Evolutionary conservation across 257 asterid genomes (phyloP), one percentile per base, ranked within the genome.

Genomic region (Solanum rostratum): DNA sequence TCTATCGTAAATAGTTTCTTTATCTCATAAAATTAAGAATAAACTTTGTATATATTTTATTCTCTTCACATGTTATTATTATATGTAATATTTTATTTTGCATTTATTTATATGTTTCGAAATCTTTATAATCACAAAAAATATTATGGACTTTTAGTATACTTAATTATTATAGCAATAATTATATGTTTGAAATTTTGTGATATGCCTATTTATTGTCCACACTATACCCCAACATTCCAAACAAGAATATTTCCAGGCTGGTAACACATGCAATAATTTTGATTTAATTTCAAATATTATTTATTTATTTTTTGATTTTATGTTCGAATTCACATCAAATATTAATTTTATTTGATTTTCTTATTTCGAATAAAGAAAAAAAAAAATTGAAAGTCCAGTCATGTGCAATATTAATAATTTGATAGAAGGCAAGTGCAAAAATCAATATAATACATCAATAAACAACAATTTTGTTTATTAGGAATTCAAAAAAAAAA

Each of bases 1-100:
- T 27, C 12, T n/a, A 24, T 62, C 10, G 0, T 13, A 62, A 1
- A 12, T 0, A 2, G 13, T 2, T 0, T 24, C 1, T 24, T 4
- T 24, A 24, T 6, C 4, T 2, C 11, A 10, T 24, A 6, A 12
- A 62, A 10, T 0, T 13, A 62, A 3, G 0, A 2, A 2, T 62
- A 12, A 11, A 9, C 0, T 62, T 1, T 12, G 3, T 10, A 24
- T 24, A 13, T 3, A 12, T 59, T 24, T 0, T 33, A 27, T 10
- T 12, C 19, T 60, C 4, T 60, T 5, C 8, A 60, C 3, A 57
- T 57, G 16, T 60, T 11, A 24, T 60, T 22, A 18, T 60, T 60
- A 1, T 24, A 49, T 7, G 1, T 39, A 39, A 39, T 33, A 33
- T 33, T 33, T 33, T n/a, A 24, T 57, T 57, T 57, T 57, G 29